Evolutionary conservation across 768 basidiomycete species (phyloP).

Genomic region (Pisolithus microcarpus): DNA sequence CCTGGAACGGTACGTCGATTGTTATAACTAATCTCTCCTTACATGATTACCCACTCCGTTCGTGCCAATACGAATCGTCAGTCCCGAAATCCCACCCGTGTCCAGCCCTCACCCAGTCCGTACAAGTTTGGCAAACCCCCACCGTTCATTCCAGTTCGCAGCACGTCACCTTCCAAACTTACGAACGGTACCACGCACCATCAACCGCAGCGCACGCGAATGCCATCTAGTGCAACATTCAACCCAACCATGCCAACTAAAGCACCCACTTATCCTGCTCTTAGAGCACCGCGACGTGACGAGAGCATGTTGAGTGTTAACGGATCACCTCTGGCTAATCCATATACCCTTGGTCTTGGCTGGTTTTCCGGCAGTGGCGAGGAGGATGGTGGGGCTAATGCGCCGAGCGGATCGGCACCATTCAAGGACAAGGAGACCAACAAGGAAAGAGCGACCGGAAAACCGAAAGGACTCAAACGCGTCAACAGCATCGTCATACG

Average conservation of each 20-base stretch:
- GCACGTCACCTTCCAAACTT: conserved; percentile 48
- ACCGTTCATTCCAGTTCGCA: conserved; percentile 28
- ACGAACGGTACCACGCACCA: conserved; percentile 14
- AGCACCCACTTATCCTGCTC: conserved; percentile 35
- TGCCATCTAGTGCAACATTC: conserved; percentile 62
- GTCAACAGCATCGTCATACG: conserved; percentile 59
- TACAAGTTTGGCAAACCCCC: conserved; percentile 25
- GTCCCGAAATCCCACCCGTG: conserved; percentile 22
- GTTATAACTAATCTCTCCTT: neutral
- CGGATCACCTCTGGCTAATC: conserved; percentile 77
- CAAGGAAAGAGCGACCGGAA: conserved; percentile 15
- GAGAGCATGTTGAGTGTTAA: conserved; percentile 78
- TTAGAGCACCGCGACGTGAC: conserved; percentile 63
- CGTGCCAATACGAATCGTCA: conserved; percentile 20
- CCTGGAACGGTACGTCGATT: conserved; percentile 32
- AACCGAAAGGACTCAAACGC: conserved; percentile 24
- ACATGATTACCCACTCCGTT: neutral
- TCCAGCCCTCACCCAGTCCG: conserved; percentile 30
- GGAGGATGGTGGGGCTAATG: conserved; percentile 19
- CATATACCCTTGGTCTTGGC: conserved; percentile 57
- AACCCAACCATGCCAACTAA: conserved; percentile 53
- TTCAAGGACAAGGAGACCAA: conserved; percentile 19
- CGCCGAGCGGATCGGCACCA: neutral
- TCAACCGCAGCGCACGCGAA: conserved; percentile 26
- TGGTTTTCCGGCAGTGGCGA: conserved; percentile 41